These are phyloP conservation scores for Thalassiosira ordinaria DNA, from an alignment of 352 stramenopile genomes.

Conservation along the genomic window DNA sequence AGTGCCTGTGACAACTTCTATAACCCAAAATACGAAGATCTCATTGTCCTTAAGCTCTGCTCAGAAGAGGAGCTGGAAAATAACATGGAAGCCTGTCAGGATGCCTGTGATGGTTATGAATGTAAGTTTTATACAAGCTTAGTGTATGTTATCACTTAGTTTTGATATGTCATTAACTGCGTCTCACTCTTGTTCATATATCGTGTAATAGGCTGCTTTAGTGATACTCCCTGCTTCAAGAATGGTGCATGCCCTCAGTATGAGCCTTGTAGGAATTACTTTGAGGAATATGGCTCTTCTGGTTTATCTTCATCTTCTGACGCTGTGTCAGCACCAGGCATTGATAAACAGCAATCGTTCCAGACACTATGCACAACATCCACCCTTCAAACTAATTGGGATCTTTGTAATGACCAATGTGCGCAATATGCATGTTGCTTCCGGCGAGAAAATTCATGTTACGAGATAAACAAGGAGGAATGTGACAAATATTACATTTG, in stretches of 20 bases:
- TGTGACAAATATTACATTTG: too few relatives aligned
- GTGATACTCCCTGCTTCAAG: neutral
- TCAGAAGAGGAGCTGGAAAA: neutral
- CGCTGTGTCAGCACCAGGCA: too few relatives aligned
- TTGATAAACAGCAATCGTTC: too few relatives aligned
- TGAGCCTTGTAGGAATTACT: neutral
- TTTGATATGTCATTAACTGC: too few relatives aligned
- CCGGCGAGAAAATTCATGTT: too few relatives aligned
- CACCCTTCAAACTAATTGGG: too few relatives aligned
- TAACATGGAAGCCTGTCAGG: neutral
- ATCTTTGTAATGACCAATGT: too few relatives aligned
- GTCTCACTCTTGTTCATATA: too few relatives aligned
- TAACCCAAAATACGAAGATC: neutral
- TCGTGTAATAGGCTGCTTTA: neutral
- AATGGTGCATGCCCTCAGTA: neutral
- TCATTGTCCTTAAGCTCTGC: neutral
- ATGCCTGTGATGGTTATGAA: neutral
- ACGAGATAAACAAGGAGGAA: too few relatives aligned
- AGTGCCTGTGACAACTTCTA: conserved; percentile 7
- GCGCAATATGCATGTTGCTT: too few relatives aligned
- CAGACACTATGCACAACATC: neutral
- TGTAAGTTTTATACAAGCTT: too few relatives aligned
- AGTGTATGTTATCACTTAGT: too few relatives aligned
- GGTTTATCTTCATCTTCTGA: neutral
- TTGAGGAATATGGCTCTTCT: neutral